These are phyloP conservation scores for Penicillium nordicum DNA, from an alignment of 2,329 filamentous ascomycete genomes.

Conservation along the genomic window DNA sequence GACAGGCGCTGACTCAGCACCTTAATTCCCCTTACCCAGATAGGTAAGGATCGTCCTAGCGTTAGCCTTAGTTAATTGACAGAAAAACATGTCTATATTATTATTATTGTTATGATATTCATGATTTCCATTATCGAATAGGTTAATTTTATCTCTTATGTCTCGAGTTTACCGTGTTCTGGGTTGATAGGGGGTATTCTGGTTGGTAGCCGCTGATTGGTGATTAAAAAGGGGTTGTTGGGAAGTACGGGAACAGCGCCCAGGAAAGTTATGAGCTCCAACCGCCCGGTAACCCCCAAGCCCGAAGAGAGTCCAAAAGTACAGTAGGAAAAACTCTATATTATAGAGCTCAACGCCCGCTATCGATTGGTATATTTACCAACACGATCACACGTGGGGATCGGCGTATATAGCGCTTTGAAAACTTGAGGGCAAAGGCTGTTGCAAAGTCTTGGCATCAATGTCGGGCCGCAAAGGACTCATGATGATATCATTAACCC, in stretches of 20 bases:
- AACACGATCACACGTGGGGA: background rate
- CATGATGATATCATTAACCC: no score
- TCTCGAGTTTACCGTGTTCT: background rate
- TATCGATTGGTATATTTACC: constrained; percentile 1
- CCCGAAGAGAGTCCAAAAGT: background rate
- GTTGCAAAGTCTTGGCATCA: background rate
- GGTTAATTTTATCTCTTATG: background rate
- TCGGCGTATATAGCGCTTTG: background rate
- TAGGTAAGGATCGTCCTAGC: background rate
- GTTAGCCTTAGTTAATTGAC: background rate
- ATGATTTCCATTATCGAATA: background rate
- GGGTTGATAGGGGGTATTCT: background rate
- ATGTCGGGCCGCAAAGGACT: no score
- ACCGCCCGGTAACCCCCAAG: background rate
- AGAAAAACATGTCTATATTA: no score
- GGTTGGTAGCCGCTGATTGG: background rate
- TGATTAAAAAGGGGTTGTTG: background rate
- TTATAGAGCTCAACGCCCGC: background rate
- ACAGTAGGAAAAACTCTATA: background rate
- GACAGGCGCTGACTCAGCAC: background rate
- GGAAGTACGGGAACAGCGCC: background rate
- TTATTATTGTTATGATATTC: background rate
- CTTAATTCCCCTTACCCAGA: background rate
- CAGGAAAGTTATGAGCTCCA: background rate
- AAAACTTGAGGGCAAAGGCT: background rate